A percentile compares a stretch with the other conserved stretches of the same genome.
These are phyloP conservation scores for Yarrowia porcina DNA, from an alignment of 805 yeast genomes.

Conservation along the genomic window DNA sequence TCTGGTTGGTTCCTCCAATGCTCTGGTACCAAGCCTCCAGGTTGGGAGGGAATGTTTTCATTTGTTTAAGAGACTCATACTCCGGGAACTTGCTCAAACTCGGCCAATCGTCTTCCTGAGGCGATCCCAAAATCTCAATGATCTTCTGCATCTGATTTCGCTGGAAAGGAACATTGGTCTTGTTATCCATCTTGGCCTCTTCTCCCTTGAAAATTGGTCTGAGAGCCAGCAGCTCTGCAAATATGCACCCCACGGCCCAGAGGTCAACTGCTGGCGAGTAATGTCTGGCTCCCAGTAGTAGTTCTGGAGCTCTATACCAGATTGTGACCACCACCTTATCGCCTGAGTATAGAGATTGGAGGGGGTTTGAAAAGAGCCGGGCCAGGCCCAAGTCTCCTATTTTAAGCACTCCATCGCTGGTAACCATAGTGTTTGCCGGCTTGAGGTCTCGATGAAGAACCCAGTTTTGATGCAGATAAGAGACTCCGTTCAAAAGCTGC, in stretches of 20 bases:
- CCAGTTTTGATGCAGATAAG: slow-evolving; percentile 94
- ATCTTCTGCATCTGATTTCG: slow-evolving; percentile 87
- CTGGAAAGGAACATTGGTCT: slow-evolving; percentile 83
- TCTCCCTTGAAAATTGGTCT: slow-evolving; percentile 97
- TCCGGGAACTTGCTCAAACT: slow-evolving; percentile 79
- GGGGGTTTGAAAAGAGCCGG: slow-evolving; percentile 77
- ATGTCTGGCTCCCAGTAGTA: slow-evolving; percentile 85
- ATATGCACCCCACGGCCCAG: slow-evolving; percentile 95
- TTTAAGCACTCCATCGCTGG: slow-evolving; percentile 83
- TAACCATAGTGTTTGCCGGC: slow-evolving; percentile 97
- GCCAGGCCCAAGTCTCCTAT: slow-evolving; percentile 95
- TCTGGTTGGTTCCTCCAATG: slow-evolving; percentile 69
- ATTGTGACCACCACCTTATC: slow-evolving; percentile 96
- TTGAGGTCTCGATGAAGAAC: slow-evolving; percentile 90
- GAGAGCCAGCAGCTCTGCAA: slow-evolving; percentile 84
- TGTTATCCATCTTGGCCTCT: slow-evolving; percentile 92
- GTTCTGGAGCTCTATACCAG: slow-evolving; percentile 95
- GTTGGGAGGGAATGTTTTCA: slow-evolving; percentile 63
- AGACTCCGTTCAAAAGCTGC: slow-evolving; percentile 90
- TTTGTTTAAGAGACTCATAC: slow-evolving; percentile 57
- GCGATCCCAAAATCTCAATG: slow-evolving; percentile 90
- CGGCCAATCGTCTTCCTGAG: slow-evolving; percentile 75
- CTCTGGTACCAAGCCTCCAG: slow-evolving; percentile 82
- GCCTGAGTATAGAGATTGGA: slow-evolving; percentile 83
- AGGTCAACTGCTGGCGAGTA: slow-evolving; percentile 89